Evolutionary conservation across 148 eudicot genomes (phyloP).

Genomic region (Cornus florida): DNA sequence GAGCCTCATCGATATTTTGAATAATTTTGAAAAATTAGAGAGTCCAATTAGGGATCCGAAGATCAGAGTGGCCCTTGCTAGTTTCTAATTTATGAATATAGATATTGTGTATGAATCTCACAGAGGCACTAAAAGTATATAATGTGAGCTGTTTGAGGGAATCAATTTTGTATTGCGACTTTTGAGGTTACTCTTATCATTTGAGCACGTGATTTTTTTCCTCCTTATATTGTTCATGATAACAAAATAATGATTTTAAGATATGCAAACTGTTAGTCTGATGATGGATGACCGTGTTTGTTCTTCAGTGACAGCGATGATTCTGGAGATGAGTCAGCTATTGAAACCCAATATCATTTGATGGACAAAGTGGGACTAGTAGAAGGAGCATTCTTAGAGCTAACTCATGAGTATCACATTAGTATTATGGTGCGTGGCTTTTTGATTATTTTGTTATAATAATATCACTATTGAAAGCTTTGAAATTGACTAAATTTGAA

Average conservation of each 20-base stretch:
- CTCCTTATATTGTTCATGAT: no score
- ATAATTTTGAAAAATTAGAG: not conserved
- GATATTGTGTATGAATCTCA: not conserved
- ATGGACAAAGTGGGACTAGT: slow-evolving; percentile 65
- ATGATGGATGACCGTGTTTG: not conserved
- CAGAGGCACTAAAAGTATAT: not conserved
- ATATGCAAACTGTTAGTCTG: no score
- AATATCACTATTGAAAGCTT: not conserved
- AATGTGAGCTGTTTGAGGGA: not conserved
- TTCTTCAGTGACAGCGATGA: slow-evolving; percentile 52
- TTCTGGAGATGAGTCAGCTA: slow-evolving; percentile 38
- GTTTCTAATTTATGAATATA: not conserved
- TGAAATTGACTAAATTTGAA: not conserved
- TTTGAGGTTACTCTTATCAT: not conserved
- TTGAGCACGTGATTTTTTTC: not conserved
- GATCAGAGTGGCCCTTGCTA: not conserved
- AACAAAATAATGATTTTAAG: no score
- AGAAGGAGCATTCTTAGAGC: slow-evolving; percentile 68
- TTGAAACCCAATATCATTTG: slow-evolving; percentile 33
- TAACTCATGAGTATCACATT: slow-evolving; percentile 62
- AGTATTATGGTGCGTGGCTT: slow-evolving; percentile 48
- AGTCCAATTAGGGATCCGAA: not conserved
- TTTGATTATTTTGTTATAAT: not conserved
- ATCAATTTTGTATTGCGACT: not conserved
- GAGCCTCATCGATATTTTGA: not conserved